A percentile compares a stretch with the other conserved stretches of the same genome.
These are phyloP conservation scores for Peltaster fructicola DNA, from an alignment of 2,329 filamentous ascomycete species.

Conservation along the genomic window DNA sequence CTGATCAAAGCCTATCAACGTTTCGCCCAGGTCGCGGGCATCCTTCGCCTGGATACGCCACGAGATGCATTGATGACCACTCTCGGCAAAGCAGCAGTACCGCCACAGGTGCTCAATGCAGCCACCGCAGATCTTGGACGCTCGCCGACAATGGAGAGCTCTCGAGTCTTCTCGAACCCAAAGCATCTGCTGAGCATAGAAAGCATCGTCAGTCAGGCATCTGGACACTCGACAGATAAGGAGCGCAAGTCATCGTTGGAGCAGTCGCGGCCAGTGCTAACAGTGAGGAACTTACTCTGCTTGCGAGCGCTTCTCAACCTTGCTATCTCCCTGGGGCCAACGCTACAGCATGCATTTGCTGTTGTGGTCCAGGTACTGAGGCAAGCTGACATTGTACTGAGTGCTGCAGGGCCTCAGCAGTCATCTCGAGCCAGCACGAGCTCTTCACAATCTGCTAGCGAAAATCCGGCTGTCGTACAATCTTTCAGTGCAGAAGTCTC, in stretches of 20 bases:
- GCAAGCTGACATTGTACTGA: constrained; percentile 75
- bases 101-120: constrained; percentile 45
- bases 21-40: constrained; percentile 82
- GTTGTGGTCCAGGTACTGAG: constrained; percentile 86
- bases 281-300: constrained; percentile 78
- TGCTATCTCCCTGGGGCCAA: constrained; percentile 84
- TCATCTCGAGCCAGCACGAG: constrained; percentile 9
- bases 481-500: constrained; percentile 57
- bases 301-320: constrained; percentile 83
- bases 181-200: constrained; percentile 60
- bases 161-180: constrained; percentile 51
- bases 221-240: constrained; percentile 37
- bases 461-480: constrained; percentile 13
- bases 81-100: constrained; percentile 80
- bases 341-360: constrained; percentile 66
- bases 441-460: constrained; percentile 8
- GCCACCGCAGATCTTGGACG: constrained; percentile 15
- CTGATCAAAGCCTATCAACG: constrained; percentile 88
- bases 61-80: constrained; percentile 91
- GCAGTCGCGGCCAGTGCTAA: constrained; percentile 39
- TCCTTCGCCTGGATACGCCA: constrained; percentile 68
- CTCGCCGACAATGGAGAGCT: constrained; percentile 28
- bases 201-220: constrained; percentile 42
- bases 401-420: constrained; percentile 21
- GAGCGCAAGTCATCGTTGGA: constrained; percentile 42